Evolutionary conservation across 257 asterid genomes (phyloP), one percentile per base, ranked within the genome.

Genomic region (Solanum stenotomum): DNA sequence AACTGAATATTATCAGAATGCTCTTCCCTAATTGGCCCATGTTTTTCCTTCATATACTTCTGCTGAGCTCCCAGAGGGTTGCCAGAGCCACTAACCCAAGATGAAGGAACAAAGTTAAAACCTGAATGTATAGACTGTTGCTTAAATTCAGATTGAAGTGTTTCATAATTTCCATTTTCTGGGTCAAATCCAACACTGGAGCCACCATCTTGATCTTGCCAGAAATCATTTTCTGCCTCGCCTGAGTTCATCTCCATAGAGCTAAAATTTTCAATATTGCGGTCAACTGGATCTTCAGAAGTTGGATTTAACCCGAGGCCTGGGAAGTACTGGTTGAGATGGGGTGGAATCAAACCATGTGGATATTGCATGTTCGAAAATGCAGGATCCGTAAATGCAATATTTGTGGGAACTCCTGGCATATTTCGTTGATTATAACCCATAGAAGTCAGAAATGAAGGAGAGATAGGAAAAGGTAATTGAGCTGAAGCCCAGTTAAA

Each of bases 381-480:
- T 31, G 93, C 25, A 79, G 94, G 84, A 81, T 90, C 90, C 38
- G 85, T 83, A 89, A 88, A 85, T 40, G 94, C 92, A 77, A 89
- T 9, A 88, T 90, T 92, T 25, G 90, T 3, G 72, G 92, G 98
- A 88, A 92, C 86, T 89, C 97, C 98, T 18, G 96, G 92, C 88
- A 94, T 78, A 88, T 95, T 94, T 85, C 88, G 93, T 49, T 93
- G 98, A 85, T 89, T 38, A 90, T 94, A 97, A 79, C 98, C 98
- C 95, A 94, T 92, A 52, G 99, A 94, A 87, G 96, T 92, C 65
- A 97, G 93, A 88, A 95, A 94, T 11, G 96, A 92, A 13, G 99
- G 96, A 16, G 96, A 92, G 90, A 97, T 89, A 52, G 95, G 94
- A 90, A 95, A 93, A 88, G 98, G 99, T 27, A 92, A 86, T 87